These are phyloP conservation scores for Phaeosphaeriaceae sp. DNA, from an alignment of 2,329 filamentous ascomycete genomes.

Conservation along the genomic window DNA sequence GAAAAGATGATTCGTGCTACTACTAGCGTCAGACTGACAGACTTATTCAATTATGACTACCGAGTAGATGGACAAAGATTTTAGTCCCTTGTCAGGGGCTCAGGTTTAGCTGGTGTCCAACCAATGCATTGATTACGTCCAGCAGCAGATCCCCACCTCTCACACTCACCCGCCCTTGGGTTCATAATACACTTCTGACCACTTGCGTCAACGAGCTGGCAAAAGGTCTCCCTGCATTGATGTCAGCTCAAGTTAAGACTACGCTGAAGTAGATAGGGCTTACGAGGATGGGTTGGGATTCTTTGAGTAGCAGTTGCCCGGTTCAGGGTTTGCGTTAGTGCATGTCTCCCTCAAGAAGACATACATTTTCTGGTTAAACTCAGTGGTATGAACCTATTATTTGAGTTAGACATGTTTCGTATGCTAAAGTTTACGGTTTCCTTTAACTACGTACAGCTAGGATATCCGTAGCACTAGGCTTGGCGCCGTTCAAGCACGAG, in stretches of 20 bases:
- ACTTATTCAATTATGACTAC: too few species aligned
- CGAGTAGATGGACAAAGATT: too few species aligned
- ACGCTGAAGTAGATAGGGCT: not conserved
- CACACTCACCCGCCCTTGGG: slow-evolving; percentile 1
- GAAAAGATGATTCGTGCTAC: too few species aligned
- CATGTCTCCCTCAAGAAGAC: slow-evolving; percentile 7
- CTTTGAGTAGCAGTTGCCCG: slow-evolving; percentile 1
- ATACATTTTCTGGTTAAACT: slow-evolving; percentile 6
- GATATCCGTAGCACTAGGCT: not conserved
- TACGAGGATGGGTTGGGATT: slow-evolving; percentile 9
- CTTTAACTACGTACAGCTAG: too few species aligned
- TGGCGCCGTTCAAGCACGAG: slow-evolving; percentile 4
- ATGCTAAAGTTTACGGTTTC: too few species aligned
- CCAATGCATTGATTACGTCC: not conserved
- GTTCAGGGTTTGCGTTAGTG: not conserved
- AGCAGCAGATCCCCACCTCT: slow-evolving; percentile 1
- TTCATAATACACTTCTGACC: not conserved
- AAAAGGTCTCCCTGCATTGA: too few species aligned
- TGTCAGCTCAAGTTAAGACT: too few species aligned
- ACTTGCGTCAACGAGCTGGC: too few species aligned
- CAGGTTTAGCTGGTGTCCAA: slow-evolving; percentile 5
- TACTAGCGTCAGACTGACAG: too few species aligned
- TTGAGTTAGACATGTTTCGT: too few species aligned
- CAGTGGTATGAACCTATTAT: too few species aligned
- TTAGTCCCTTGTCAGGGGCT: too few species aligned